A percentile compares a stretch with the other conserved stretches of the same genome.
Conservation (phyloP, 2,329 filamentous ascomycete species). For the Penicillium expansum region DNA sequence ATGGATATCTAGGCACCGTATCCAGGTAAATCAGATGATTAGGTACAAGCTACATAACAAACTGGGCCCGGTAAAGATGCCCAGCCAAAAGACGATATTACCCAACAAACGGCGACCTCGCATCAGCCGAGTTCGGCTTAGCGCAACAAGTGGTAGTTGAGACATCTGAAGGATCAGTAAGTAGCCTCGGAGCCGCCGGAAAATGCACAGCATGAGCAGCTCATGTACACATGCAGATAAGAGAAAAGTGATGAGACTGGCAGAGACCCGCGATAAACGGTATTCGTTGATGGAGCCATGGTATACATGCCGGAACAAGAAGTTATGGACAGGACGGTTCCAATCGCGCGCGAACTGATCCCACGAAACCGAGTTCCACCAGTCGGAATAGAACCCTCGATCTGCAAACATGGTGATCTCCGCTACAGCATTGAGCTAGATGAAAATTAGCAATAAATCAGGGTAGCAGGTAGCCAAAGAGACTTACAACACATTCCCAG, state of each 20-base stretch:
- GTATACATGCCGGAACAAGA: conserved; percentile 75
- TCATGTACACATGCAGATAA: conserved; percentile 70
- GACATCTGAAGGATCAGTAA: conserved; percentile 63
- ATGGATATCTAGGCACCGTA: neutral
- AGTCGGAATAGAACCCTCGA: conserved; percentile 59
- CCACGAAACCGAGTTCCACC: conserved; percentile 52
- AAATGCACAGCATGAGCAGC: conserved; percentile 76
- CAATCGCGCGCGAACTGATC: conserved; percentile 75
- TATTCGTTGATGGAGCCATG: conserved; percentile 73
- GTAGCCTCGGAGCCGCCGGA: conserved; percentile 45
- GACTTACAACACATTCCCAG: conserved; percentile 62
- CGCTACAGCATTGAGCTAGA: conserved; percentile 66
- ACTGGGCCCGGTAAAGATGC: conserved; percentile 74
- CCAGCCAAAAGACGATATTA: conserved; percentile 75
- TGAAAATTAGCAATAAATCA: neutral
- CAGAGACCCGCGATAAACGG: conserved; percentile 66
- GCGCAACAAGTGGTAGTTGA: conserved; percentile 66
- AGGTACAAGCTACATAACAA: conserved; percentile 54
- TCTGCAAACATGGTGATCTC: conserved; percentile 76
- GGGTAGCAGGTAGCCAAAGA: neutral
- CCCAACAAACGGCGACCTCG: conserved; percentile 64
- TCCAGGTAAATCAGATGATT: conserved; percentile 12
- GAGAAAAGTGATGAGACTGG: conserved; percentile 73
- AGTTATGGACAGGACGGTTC: conserved; percentile 78
- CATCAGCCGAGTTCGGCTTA: conserved; percentile 63